A percentile compares a stretch with the other conserved stretches of the same genome.
These are phyloP conservation scores for Annulohypoxylon stygium DNA, from an alignment of 495 filamentous ascomycete genomes.

Conservation along the genomic window DNA sequence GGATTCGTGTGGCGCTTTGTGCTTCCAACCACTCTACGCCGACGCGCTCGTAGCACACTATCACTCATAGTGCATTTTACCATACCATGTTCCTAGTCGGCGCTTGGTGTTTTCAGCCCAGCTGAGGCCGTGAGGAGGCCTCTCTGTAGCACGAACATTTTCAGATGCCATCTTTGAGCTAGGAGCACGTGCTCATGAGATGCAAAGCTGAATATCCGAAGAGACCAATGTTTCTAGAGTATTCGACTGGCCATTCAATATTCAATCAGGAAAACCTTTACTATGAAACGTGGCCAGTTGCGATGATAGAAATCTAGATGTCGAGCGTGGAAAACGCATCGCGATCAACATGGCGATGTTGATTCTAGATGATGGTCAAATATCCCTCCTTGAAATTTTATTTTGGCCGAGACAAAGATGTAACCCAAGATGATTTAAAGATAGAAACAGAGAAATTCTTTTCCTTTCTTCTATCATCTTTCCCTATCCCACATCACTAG, in stretches of 20 bases:
- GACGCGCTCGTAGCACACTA: not conserved
- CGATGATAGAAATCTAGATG: not conserved
- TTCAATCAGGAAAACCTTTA: not conserved
- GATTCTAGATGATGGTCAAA: conserved; percentile 20
- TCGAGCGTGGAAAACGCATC: not conserved
- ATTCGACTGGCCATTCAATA: conserved; percentile 8
- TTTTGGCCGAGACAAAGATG: conserved; percentile 12
- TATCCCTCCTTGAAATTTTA: conserved; percentile 7
- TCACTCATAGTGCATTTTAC: not conserved
- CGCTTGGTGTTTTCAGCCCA: not conserved
- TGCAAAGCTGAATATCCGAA: not conserved
- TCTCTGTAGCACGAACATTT: conserved; percentile 9
- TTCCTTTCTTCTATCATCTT: not conserved
- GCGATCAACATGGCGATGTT: not conserved
- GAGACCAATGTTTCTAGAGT: conserved; percentile 11
- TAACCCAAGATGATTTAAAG: conserved; percentile 28
- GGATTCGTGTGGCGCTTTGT: conserved; percentile 3
- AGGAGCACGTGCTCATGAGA: not conserved
- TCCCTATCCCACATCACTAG: not conserved
- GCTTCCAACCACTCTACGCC: not conserved
- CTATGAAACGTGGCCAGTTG: conserved; percentile 6
- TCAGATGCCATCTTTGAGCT: not conserved
- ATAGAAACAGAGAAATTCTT: conserved; percentile 19
- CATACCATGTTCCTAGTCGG: not conserved
- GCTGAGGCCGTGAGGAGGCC: not conserved